These are phyloP conservation scores for Mucor mucedo DNA, from an alignment of 371 early-diverging fungal genomes.

Conservation along the genomic window DNA sequence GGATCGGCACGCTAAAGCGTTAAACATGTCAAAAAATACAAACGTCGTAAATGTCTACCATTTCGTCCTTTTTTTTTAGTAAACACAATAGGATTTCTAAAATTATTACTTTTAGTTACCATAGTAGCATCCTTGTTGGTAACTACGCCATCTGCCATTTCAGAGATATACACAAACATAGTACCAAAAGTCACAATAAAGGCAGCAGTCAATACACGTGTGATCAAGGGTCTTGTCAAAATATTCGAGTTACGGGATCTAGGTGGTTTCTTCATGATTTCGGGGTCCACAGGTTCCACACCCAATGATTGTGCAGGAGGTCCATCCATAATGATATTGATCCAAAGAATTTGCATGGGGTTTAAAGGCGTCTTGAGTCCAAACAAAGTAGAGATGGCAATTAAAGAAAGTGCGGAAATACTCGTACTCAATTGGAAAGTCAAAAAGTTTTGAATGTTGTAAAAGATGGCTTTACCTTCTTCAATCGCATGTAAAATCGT, in stretches of 20 bases:
- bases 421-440: slow-evolving; percentile 89
- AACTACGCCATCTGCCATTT: slow-evolving; percentile 78
- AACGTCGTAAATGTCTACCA: slow-evolving; percentile 93
- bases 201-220: slow-evolving; percentile 82
- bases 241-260: slow-evolving; percentile 76
- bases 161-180: slow-evolving; percentile 78
- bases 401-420: slow-evolving; percentile 83
- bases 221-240: slow-evolving; percentile 72
- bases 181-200: slow-evolving; percentile 88
- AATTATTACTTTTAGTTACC: slow-evolving; percentile 55
- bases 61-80: too few relatives aligned
- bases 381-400: slow-evolving; percentile 86
- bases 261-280: slow-evolving; percentile 86
- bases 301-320: slow-evolving; percentile 92
- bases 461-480: slow-evolving; percentile 92
- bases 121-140: slow-evolving; percentile 89
- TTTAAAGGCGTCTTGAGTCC: slow-evolving; percentile 92
- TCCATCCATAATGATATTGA: slow-evolving; percentile 93
- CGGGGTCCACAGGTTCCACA: slow-evolving; percentile 86
- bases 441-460: slow-evolving; percentile 92
- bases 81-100: too few relatives aligned
- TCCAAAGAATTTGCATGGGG: slow-evolving; percentile 98
- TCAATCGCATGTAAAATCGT: slow-evolving; percentile 87
- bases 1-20: slow-evolving; percentile 91
- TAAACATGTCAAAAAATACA: slow-evolving; percentile 96